Percentiles rank a stretch among this genome's conserved stretches.
Conservation (phyloP, 495 filamentous ascomycete genomes). For the Penicillium fimorum region DNA sequence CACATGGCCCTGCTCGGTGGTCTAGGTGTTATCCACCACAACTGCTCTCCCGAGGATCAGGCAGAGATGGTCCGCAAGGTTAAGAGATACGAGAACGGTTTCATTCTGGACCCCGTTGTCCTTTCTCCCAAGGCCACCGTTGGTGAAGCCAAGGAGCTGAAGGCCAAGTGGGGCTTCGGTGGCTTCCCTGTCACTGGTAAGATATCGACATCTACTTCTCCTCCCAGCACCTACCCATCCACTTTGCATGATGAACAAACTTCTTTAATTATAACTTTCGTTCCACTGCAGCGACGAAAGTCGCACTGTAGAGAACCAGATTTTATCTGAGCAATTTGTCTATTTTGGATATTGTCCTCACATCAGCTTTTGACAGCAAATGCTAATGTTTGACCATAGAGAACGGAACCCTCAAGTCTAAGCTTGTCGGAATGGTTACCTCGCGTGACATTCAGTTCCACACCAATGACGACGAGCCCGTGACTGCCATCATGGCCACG, state of each 20-base stretch:
- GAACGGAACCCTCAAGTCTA: conserved; percentile 87
- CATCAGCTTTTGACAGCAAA: conserved; percentile 31
- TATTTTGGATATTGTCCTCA: conserved; percentile 12
- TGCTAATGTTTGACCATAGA: conserved; percentile 55
- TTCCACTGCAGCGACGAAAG: conserved; percentile 91
- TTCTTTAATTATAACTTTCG: conserved; percentile 93
- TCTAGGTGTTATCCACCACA: conserved; percentile 97
- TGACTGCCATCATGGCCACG: conserved; percentile 91
- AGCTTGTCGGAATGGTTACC: conserved; percentile 94
- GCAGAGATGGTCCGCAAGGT: conserved; percentile 99
- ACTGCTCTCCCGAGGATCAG: conserved; percentile 91
- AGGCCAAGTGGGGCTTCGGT: conserved; percentile 98
- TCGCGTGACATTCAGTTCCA: conserved; percentile 98
- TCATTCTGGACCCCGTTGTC: conserved; percentile 95
- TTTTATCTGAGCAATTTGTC: conserved; percentile 39
- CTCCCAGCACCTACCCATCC: conserved; percentile 10
- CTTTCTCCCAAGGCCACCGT: conserved; percentile 85
- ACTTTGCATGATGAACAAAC: conserved; percentile 67
- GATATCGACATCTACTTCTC: conserved; percentile 28
- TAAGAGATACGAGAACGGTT: conserved; percentile 98
- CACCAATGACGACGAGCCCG: conserved; percentile 61
- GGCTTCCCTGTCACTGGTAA: conserved; percentile 98
- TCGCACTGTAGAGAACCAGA: conserved; percentile 75
- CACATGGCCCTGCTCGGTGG: conserved; percentile 97
- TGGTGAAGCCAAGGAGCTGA: conserved; percentile 84